phyloP scores from a whole-genome alignment of 2,329 filamentous ascomycete genomes.

The Helotiales sp. region DNA sequence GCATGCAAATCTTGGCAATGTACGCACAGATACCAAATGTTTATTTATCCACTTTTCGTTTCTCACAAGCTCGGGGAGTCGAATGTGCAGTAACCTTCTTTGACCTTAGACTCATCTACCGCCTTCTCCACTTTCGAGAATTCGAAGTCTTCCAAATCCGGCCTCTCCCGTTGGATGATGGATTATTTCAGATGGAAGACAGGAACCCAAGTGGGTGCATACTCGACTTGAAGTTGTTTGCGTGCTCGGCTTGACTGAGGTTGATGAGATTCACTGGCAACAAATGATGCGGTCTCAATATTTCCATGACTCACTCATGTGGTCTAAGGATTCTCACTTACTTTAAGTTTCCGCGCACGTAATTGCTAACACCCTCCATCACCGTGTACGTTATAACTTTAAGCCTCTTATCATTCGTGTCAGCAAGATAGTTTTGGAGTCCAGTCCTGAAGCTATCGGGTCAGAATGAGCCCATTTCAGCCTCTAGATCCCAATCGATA shows the following conservation, averaged over 20 bases:
- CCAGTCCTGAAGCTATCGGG: too few relatives aligned
- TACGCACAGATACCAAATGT: conserved; percentile 7
- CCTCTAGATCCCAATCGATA: conserved; percentile 6
- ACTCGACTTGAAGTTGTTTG: too few relatives aligned
- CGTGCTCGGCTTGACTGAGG: too few relatives aligned
- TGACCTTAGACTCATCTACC: not conserved
- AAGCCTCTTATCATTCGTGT: not conserved
- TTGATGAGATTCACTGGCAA: too few relatives aligned
- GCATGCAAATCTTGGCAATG: conserved; percentile 1
- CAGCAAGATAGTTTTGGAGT: not conserved
- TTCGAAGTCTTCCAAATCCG: not conserved
- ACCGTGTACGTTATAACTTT: not conserved
- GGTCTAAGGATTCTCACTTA: not conserved
- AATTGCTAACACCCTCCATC: not conserved
- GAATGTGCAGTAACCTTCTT: not conserved
- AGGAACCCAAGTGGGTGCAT: not conserved
- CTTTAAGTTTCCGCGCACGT: conserved; percentile 4
- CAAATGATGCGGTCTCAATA: too few relatives aligned
- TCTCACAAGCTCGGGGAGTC: not conserved
- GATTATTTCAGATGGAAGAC: not conserved
- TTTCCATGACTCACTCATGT: too few relatives aligned
- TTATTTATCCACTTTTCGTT: not conserved
- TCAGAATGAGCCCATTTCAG: not conserved
- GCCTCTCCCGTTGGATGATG: too few relatives aligned
- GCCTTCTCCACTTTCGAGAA: not conserved